Percentiles rank a stretch among this genome's conserved stretches.
These are phyloP conservation scores for Dioscorea dumetorum DNA, from an alignment of 106 monocot genomes.

Conservation along the genomic window DNA sequence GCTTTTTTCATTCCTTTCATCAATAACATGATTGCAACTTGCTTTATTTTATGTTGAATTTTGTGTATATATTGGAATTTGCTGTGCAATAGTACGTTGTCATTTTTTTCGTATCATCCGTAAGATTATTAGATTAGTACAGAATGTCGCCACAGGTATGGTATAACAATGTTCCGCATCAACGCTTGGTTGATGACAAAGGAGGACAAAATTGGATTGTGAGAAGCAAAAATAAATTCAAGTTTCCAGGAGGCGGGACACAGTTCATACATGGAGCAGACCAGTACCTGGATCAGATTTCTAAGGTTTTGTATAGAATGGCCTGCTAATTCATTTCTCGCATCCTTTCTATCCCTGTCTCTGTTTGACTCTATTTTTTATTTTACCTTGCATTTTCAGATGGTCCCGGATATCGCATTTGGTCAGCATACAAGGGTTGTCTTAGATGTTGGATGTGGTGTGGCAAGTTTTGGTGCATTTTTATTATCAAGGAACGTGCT, in stretches of 20 bases:
- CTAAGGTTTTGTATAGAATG: constrained; percentile 32
- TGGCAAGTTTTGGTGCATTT: constrained; percentile 94
- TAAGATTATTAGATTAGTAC: neutral
- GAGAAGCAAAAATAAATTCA: constrained; percentile 67
- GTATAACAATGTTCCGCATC: constrained; percentile 87
- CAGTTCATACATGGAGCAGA: constrained; percentile 92
- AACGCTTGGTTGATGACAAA: constrained; percentile 78
- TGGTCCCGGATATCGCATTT: constrained; percentile 86
- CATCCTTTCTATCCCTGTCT: neutral
- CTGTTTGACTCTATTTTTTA: neutral
- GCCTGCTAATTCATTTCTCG: neutral
- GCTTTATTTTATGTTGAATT: too few species aligned
- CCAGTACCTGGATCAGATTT: constrained; percentile 74
- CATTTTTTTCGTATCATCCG: neutral
- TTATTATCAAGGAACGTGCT: constrained; percentile 68
- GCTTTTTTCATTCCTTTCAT: neutral
- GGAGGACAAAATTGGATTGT: constrained; percentile 92
- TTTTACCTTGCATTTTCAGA: constrained; percentile 30
- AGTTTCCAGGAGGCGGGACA: constrained; percentile 89
- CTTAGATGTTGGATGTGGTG: constrained; percentile 88
- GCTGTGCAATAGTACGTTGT: neutral
- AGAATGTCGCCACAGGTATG: constrained; percentile 48
- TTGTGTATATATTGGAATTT: too few species aligned
- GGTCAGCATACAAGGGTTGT: constrained; percentile 62
- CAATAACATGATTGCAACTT: neutral